Conservation (phyloP, 306 rosid species). For the Echinosophora koreensis region DNA sequence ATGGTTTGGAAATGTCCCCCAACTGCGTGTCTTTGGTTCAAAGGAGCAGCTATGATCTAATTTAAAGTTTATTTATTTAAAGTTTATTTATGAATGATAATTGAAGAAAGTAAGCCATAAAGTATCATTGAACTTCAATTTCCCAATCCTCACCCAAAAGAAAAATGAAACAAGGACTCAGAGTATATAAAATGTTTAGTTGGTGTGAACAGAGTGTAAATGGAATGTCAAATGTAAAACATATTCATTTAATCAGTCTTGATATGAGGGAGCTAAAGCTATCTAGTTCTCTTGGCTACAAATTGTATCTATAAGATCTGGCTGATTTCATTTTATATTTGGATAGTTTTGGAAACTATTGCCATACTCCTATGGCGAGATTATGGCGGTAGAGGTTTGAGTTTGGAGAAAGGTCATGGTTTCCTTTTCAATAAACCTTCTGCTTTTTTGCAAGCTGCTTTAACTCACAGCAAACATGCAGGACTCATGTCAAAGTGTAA, state of each 20-base stretch:
- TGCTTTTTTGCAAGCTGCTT: conserved; percentile 7
- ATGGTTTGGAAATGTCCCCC: conserved; percentile 12
- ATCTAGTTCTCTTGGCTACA: not conserved
- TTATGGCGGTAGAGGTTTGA: conserved; percentile 12
- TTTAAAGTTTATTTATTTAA: conserved; percentile 20
- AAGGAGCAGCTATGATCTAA: not conserved
- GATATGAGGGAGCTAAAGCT: conserved; percentile 27
- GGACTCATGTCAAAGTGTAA: conserved; percentile 16
- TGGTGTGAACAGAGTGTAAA: conserved; percentile 14
- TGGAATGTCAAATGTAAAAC: conserved; percentile 24
- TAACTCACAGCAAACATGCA: conserved; percentile 25
- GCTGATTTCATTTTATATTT: conserved; percentile 17
- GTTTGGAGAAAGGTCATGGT: conserved; percentile 4
- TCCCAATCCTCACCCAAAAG: conserved; percentile 4
- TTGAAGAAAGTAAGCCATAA: conserved; percentile 9
- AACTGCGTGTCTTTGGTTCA: not conserved
- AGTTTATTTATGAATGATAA: not conserved
- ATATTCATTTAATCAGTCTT: conserved; percentile 5
- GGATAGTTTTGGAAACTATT: conserved; percentile 17
- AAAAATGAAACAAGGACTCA: not conserved
- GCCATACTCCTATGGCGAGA: not conserved
- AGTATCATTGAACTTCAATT: conserved; percentile 14
- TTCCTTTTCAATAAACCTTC: not conserved
- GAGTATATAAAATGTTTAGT: not conserved
- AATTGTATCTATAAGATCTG: not conserved